phyloP scores from a whole-genome alignment of 352 stramenopile species.

The Pythium chondricola region DNA sequence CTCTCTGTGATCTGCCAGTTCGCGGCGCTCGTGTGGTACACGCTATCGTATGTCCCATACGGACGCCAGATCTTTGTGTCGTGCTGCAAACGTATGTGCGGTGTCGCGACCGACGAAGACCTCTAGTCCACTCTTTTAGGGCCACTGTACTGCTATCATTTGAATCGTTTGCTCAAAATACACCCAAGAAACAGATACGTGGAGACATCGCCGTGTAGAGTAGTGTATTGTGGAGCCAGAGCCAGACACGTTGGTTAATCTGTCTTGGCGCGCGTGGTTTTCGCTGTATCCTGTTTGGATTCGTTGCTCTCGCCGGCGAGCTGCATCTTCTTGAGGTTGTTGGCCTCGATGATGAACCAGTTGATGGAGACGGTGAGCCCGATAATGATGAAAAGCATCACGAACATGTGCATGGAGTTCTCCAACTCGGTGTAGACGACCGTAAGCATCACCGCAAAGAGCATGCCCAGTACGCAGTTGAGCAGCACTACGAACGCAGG shows the following conservation, averaged over 20 bases:
- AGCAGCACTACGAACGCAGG: slow-evolving; percentile 67
- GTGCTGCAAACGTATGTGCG: slow-evolving; percentile 61
- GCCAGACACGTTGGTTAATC: no score
- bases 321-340: slow-evolving; percentile 46
- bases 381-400: slow-evolving; percentile 80
- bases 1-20: slow-evolving; percentile 76
- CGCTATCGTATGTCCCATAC: slow-evolving; percentile 85
- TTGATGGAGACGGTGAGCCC: slow-evolving; percentile 81
- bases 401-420: slow-evolving; percentile 75
- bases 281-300: slow-evolving; percentile 6
- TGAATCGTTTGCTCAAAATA: no score
- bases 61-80: slow-evolving; percentile 57
- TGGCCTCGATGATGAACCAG: slow-evolving; percentile 79
- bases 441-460: slow-evolving; percentile 66
- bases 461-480: slow-evolving; percentile 59
- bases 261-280: slow-evolving; percentile 37
- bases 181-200: no score
- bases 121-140: no score
- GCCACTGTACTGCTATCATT: no score
- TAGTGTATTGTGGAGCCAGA: no score
- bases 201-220: no score
- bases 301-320: background rate
- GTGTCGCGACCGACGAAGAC: slow-evolving; percentile 41
- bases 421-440: slow-evolving; percentile 80
- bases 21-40: slow-evolving; percentile 79